A percentile compares a stretch with the other conserved stretches of the same genome.
phyloP scores from a whole-genome alignment of 1,284 basidiomycete species.

The Trametes versicolor region DNA sequence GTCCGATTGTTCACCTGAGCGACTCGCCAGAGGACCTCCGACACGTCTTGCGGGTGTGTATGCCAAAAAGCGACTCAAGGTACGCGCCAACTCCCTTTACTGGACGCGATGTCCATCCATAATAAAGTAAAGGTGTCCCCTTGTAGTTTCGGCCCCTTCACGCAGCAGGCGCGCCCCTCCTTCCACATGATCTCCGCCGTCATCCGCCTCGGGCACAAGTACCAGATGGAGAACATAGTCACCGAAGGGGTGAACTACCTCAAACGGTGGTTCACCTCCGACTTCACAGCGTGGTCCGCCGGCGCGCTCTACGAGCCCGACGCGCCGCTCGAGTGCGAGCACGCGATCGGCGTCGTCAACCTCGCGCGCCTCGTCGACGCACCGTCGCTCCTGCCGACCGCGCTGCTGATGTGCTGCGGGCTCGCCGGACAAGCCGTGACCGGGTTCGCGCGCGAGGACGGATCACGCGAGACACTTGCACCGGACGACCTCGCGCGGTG shows the following conservation, averaged over 20 bases:
- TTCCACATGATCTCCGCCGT: constrained; percentile 8
- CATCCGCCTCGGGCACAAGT: constrained; percentile 26
- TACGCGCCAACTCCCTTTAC: not conserved
- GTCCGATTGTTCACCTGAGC: not conserved
- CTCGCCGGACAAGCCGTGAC: not conserved
- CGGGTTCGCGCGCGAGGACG: constrained; percentile 15
- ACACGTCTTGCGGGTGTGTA: not conserved
- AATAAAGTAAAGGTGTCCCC: too few relatives aligned
- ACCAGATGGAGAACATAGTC: constrained; percentile 17
- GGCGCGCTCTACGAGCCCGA: not conserved
- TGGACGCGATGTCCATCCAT: too few relatives aligned
- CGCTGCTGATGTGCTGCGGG: constrained; percentile 10
- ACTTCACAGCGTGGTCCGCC: constrained; percentile 3
- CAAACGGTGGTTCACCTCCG: constrained; percentile 7
- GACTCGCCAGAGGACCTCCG: not conserved
- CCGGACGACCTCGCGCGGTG: constrained; percentile 15
- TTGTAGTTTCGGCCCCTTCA: too few relatives aligned
- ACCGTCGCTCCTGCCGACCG: not conserved
- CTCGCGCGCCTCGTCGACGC: constrained; percentile 19
- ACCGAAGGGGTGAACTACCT: not conserved
- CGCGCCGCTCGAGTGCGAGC: not conserved
- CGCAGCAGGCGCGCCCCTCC: too few relatives aligned
- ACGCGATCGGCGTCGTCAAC: constrained; percentile 24
- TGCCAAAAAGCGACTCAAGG: not conserved
- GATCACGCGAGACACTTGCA: constrained; percentile 11